Base-by-base conservation (phyloP, 169 alveolate genomes). In the Plasmodium adleri region DNA sequence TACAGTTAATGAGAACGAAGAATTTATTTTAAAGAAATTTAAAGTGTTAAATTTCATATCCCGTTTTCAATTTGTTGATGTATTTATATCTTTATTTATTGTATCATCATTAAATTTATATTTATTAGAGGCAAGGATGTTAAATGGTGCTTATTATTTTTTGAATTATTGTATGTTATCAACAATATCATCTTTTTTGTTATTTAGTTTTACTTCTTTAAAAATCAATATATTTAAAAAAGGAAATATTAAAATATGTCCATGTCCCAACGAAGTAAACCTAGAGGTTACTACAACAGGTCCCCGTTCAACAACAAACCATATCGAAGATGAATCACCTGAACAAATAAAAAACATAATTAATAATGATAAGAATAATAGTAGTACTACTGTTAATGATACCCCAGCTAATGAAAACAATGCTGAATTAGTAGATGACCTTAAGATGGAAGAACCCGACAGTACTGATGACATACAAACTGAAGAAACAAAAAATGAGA, bases 41-140 rank as follows among this genome's bases (percentile, higher is more conserved):
- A 67, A 64, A 12, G 17, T 80, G 6, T 49, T 80, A 17, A 67
- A 80, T 68, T 80, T 80, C 6, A 80, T 80, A 10, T 80, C 90
- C 0, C 52, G 90, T 20, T 80, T 80, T 56, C 90, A 80, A 20
- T 80, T 80, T 80, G 90, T 80, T 8, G 90, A 80, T 60, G 90
- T 80, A 3, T 67, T 80, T 3, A 80, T 80, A 66, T 80, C 90
- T 8, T 59, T 80, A 3, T 80, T 80, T 47, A 80, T 80, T 15
- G 90, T 68, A 3, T 80, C 90, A 1, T 80, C 90, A 22, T 67
- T 80, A 67, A 80, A 80, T 56, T 49, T 80, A 20, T 80, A 80
- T 56, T 54, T 80, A 17, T 22, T 80, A 72, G 83, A 80, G 28
- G 83, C 90, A 15, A 68, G 58, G 32, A 52, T 80, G n/a, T 39